Evolutionary conservation across 2,329 filamentous ascomycete species (phyloP).

Genomic region (Ophiostoma pallidulum): DNA sequence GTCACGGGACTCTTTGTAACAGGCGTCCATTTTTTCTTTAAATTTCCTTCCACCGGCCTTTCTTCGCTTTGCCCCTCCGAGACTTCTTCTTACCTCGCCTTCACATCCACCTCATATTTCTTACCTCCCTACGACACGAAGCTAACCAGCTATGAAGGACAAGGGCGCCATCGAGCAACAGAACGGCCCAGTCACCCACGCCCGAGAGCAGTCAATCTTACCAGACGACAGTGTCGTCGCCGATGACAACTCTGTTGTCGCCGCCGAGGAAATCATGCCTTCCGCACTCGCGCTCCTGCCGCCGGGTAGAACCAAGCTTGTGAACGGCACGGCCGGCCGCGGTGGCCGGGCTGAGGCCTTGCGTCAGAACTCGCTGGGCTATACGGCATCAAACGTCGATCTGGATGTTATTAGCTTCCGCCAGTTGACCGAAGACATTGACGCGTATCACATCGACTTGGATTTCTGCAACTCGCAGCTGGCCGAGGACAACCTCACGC

Average conservation of each 20-base stretch:
- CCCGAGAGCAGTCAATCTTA: background rate
- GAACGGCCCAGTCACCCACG: background rate
- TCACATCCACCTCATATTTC: too few species aligned
- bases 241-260: background rate
- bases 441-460: constrained; percentile 33
- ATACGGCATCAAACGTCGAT: constrained; percentile 14
- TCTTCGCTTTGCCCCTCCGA: too few species aligned
- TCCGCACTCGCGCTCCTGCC: background rate
- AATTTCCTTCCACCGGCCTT: too few species aligned
- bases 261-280: background rate
- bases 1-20: background rate
- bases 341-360: background rate
- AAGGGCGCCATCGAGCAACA: background rate
- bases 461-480: constrained; percentile 33
- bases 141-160: background rate
- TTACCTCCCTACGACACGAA: background rate
- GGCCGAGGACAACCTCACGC: constrained; percentile 25
- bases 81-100: too few species aligned
- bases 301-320: background rate
- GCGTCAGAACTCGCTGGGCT: constrained; percentile 1
- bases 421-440: constrained; percentile 34
- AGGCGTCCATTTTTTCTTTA: background rate
- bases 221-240: background rate
- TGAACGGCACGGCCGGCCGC: background rate
- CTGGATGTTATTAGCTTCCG: constrained; percentile 24